Conservation (phyloP, 1,284 basidiomycete genomes). For the Ganoderma sp. region DNA sequence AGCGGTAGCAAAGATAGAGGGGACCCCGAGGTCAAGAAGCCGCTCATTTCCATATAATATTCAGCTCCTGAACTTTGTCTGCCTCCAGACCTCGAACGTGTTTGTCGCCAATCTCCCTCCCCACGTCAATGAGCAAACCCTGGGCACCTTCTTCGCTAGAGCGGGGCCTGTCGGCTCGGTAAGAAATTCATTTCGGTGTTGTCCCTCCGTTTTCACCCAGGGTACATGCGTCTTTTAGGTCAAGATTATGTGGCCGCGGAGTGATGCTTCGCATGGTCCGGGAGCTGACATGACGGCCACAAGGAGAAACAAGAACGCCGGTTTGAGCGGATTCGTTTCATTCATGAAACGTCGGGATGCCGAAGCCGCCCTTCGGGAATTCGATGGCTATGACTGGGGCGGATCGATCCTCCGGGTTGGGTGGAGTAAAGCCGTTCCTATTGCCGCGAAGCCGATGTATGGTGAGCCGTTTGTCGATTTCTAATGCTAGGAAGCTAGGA, state of each 20-base stretch:
- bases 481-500: not conserved
- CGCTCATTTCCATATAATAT: conserved; percentile 4
- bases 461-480: conserved; percentile 54
- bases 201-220: not conserved
- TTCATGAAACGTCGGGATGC: conserved; percentile 94
- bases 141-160: conserved; percentile 77
- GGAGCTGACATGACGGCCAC: conserved; percentile 77
- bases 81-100: conserved; percentile 84
- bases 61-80: conserved; percentile 40
- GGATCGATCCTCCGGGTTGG: conserved; percentile 85
- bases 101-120: conserved; percentile 91
- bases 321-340: conserved; percentile 92
- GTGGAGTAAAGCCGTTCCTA: conserved; percentile 94
- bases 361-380: conserved; percentile 82
- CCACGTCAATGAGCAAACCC: conserved; percentile 79
- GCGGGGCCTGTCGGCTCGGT: conserved; percentile 66
- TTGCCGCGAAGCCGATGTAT: conserved; percentile 81
- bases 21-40: conserved; percentile 67
- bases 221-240: conserved; percentile 54
- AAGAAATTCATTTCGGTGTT: conserved; percentile 29
- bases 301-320: conserved; percentile 68
- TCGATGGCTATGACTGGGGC: conserved; percentile 93
- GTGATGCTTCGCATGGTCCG: conserved; percentile 64
- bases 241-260: conserved; percentile 96
- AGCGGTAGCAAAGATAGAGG: conserved; percentile 88